Evolutionary conservation across 1,139 yeast genomes (phyloP), one percentile per base, ranked within the genome.

Genomic region (Candida sanyaensis): DNA sequence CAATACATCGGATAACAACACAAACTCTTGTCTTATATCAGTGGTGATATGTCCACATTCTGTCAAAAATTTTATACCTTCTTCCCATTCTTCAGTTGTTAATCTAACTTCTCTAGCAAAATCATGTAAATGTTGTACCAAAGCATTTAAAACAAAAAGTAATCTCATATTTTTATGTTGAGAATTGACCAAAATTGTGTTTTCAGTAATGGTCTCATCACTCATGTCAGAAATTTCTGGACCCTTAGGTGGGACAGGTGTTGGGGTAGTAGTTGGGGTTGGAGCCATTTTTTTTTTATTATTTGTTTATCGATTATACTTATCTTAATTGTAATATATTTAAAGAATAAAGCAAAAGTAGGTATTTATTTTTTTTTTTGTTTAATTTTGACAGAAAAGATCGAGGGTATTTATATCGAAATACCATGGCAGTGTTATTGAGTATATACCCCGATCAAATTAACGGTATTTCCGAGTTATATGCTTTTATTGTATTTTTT

Each of bases 91-190:
- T 12, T 67, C 69, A 7, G 66, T 59, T 10, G 68, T 63, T 41
- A 67, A 55, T 47, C 68, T 50, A 2, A 68, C 62, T 49, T 67
- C 71, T 36, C 69, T 52, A 13, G 71, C 69, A 53, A 66, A 66
- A 43, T 65, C 69, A 49, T 66, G 71, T 17, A 66, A 48, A 46
- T 66, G 71, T 33, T 55, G 60, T 6, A 66, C 65, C 13, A 65
- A 54, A 28, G 61, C 50, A 24, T 60, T 60, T 52, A 66, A 47
- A n/a, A 66, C 49, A 44, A 59, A 66, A 43, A 54, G 52, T 39
- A 66, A 55, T 41, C 71, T 53, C 42, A 55, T 54, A 37, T 64
- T 56, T 21, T 52, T 50, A 37, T 59, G 59, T 43, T 64, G 65
- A 8, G 67, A 60, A 45, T 63, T 64, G 50, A 65, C 59, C 44